These are phyloP conservation scores for Brassica nigra DNA, from an alignment of 345 rosid species.

Conservation along the genomic window DNA sequence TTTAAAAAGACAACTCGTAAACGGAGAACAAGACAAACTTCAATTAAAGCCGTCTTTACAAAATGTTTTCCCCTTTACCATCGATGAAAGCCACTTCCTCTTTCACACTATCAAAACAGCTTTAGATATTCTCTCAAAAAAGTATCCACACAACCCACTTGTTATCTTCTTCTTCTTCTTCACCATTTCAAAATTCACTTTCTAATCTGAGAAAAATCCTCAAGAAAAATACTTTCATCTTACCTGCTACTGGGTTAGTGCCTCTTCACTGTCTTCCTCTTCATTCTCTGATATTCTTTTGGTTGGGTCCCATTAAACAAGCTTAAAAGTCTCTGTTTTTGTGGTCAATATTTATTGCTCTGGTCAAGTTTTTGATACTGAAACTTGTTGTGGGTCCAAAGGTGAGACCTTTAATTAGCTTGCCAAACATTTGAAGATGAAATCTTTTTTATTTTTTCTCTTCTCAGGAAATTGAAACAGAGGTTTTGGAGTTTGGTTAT, in stretches of 20 bases:
- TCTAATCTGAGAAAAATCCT: not conserved
- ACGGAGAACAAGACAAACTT: conserved; percentile 25
- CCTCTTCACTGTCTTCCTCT: conserved; percentile 41
- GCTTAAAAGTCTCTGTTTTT: conserved; percentile 38
- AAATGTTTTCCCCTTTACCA: not conserved
- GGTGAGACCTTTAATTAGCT: conserved; percentile 26
- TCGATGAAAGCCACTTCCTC: not conserved
- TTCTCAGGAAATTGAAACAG: conserved; percentile 17
- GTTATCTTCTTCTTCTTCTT: not conserved
- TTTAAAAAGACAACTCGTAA: conserved; percentile 29
- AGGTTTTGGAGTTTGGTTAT: conserved; percentile 17
- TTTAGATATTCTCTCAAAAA: conserved; percentile 11
- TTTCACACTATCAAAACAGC: not conserved
- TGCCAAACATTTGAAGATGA: conserved; percentile 40
- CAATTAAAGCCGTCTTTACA: conserved; percentile 13
- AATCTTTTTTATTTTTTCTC: not conserved
- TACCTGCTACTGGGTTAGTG: conserved; percentile 35
- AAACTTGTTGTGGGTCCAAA: conserved; percentile 34
- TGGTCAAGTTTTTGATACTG: conserved; percentile 46
- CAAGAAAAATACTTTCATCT: not conserved
- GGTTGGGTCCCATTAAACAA: conserved; percentile 36
- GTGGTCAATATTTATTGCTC: conserved; percentile 29
- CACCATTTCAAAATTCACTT: not conserved
- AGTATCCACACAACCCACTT: not conserved
- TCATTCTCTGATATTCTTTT: not conserved